Evolutionary conservation across 768 basidiomycete genomes (phyloP), one percentile per base, ranked within the genome.

Genomic region (Trametes maxima): DNA sequence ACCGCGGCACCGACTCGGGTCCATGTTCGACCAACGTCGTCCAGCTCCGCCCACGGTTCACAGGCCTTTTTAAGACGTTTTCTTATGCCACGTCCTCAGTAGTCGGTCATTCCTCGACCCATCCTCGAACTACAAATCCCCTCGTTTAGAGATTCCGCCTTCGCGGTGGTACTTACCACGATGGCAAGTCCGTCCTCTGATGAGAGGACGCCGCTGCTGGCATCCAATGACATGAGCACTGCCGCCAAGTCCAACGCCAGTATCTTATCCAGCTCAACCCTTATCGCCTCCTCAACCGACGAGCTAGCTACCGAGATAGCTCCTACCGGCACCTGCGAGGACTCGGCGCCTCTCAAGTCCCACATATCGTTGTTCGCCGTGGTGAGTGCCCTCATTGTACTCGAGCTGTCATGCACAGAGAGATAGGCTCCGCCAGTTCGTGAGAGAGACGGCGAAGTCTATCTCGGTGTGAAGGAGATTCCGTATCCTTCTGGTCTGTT

Each of bases 311-410:
- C 36, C 19, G 21, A 35, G 3, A 28, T 16, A 13, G 33, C 45
- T 36, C 28, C 55, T 16, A 33, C 28, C 28, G 28, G 28, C 28
- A 33, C 28, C 8, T 33, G 8, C 28, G 28, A 33, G 28, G 28
- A 33, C 28, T 33, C 28, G 28, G 28, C 51, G 21, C 51, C 39
- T 7, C 57, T 44, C 25, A 66, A 66, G 47, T 59, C 53, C 5
- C 46, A 49, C 45, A 57, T 60, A 17, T 63, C 62, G 6, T 57
- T 60, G 22, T 44, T 56, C 6, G 59, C 65, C 6, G 58, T 66
- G n/a, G 65, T 66, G 52, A 45, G 65, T 59, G 51, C 11, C 14
- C 28, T 33, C 8, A 8, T 33, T 33, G 28, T 16, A 1, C 10
- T 13, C 14, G 11, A n/a, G 33, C 39, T 2, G 39, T 40, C 4